Evolutionary conservation across 768 basidiomycete species (phyloP).

Genomic region (Butyriboletus loyo): DNA sequence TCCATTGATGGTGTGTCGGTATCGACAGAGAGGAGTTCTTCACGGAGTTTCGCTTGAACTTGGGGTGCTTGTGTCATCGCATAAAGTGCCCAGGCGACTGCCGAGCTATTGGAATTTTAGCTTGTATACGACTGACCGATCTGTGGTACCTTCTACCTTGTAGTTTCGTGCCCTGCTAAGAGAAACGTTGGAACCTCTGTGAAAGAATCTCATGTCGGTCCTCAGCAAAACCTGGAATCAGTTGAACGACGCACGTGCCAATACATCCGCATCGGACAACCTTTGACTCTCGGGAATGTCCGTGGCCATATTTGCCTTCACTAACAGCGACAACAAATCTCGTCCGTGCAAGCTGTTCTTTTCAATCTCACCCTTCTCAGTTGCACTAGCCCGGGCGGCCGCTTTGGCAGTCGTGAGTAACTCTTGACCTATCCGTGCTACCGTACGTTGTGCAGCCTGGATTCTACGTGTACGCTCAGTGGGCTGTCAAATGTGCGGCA

Average conservation of each 20-base stretch:
- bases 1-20: constrained; percentile 69
- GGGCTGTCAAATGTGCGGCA: too few relatives aligned
- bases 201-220: not conserved
- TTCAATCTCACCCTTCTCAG: constrained; percentile 30
- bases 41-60: constrained; percentile 53
- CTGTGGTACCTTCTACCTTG: not conserved
- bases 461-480: too few relatives aligned
- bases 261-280: constrained; percentile 53
- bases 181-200: not conserved
- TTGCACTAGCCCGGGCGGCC: constrained; percentile 24
- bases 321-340: constrained; percentile 58
- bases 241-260: not conserved
- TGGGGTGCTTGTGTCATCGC: constrained; percentile 47
- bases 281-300: constrained; percentile 53
- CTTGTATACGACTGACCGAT: not conserved
- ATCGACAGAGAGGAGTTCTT: constrained; percentile 50
- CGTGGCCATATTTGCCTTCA: constrained; percentile 65
- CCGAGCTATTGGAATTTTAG: too few relatives aligned
- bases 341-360: constrained; percentile 36
- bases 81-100: constrained; percentile 57
- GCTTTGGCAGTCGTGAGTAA: constrained; percentile 51
- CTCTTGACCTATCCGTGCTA: constrained; percentile 48
- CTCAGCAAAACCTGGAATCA: not conserved
- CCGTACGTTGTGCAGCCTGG: constrained; percentile 36
- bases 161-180: not conserved